phyloP scores from a whole-genome alignment of 768 basidiomycete genomes.

The Boletus reticuloceps region DNA sequence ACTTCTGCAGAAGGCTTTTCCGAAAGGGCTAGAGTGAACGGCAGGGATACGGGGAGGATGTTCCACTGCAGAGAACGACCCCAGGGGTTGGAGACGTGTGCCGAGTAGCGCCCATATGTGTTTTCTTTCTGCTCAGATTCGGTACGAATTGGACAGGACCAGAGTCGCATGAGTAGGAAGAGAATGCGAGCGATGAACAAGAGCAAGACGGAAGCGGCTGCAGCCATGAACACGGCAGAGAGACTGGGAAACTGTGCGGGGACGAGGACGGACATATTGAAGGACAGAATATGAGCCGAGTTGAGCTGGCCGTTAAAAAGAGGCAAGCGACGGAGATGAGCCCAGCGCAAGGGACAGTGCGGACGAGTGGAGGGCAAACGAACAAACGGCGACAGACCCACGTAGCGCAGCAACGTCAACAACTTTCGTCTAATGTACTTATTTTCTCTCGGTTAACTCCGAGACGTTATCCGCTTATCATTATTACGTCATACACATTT shows the following conservation, averaged over 20 bases:
- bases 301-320: conserved; percentile 17
- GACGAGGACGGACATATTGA: conserved; percentile 32
- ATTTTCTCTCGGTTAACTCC: conserved; percentile 27
- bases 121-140: conserved; percentile 16
- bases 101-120: background rate
- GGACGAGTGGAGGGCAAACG: conserved; percentile 7
- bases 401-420: conserved; percentile 13
- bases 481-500: conserved; percentile 10
- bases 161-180: conserved; percentile 26
- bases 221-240: conserved; percentile 32
- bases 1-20: conserved; percentile 21
- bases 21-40: conserved; percentile 19
- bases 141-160: conserved; percentile 20
- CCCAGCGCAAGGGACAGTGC: conserved; percentile 12
- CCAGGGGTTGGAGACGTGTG: conserved; percentile 11
- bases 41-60: conserved; percentile 27
- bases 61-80: conserved; percentile 24
- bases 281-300: background rate
- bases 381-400: conserved; percentile 10
- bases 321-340: conserved; percentile 24
- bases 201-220: conserved; percentile 25
- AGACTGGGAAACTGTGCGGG: conserved; percentile 29
- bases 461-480: conserved; percentile 10
- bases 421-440: conserved; percentile 11
- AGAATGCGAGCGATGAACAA: conserved; percentile 31